Evolutionary conservation across 352 stramenopile species (phyloP), one percentile per base, ranked within the genome.

Genomic region (Aphanomyces cochlioides): DNA sequence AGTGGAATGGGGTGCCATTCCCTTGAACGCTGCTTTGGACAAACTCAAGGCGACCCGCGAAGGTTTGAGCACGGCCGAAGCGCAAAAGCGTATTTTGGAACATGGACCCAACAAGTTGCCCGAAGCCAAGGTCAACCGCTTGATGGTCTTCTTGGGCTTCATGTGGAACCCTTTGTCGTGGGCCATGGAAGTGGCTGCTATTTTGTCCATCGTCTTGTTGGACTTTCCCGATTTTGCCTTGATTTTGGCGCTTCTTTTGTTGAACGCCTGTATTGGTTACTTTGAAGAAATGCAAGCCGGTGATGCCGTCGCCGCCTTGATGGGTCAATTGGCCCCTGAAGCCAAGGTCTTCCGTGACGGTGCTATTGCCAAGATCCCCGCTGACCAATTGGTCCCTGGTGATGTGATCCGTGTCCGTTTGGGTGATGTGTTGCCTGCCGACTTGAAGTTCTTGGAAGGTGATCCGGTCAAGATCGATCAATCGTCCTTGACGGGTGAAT

Each of bases 401-500:
- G 83, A 92, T 67, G 76, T 93, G 69, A 88, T 90, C 48, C 81
- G 82, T 63, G 80, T 90, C 58, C 81, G 83, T 85, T 69, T 96
- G 5, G 94, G 95, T 63, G 91, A 97, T 67, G 89, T 96, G 47
- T 88, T 98, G 63, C 95, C 95, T 7, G 92, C 92, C 17, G 95
- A 98, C 76, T 64, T 94, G 57, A 89, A 90, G 78, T 88, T 92
- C 75, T 78, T 94, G 36, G 83, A 92, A 56, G 87, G 87, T 17
- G 84, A 95, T 41, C 45, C 76, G 19, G 65, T 98, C 64, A 90
- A 96, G 68, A 89, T 96, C 28, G 87, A 96, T 68, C 89, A 98
- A 78, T 93, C 93, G 48, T 95, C 91, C 40, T 79, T 98, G 15
- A 98, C 95, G 53, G 94, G 95, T 63, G 95, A 98, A 78, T 97